Evolutionary conservation across 192 early-diverging fungal genomes (phyloP), one percentile per base, ranked within the genome.

Genomic region (Entophlyctis helioformis): DNA sequence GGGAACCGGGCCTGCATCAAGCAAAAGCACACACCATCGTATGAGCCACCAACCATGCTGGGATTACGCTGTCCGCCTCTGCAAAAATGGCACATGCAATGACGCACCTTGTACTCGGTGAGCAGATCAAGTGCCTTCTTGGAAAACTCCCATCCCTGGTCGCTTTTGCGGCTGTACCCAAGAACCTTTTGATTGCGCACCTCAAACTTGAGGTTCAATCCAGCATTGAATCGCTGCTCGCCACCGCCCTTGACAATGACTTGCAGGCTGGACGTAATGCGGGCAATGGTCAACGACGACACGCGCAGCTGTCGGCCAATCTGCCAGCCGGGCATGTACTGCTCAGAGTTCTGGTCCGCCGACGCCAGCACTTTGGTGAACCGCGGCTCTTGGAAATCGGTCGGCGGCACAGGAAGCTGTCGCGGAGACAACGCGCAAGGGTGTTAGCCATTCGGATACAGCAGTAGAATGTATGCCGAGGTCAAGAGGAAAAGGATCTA

Each of bases 181-280:
- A 87, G 46, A 0, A 89, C 93, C 55, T 95, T 95, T 41, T 82
- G 71, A 36, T 78, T 72, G 53, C 84, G 83, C 7, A 69, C 72
- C 39, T 95, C 92, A 54, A 91, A 95, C 52, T 96, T 95, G 39
- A 98, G 70, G 48, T 82, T 82, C 26, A 98, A 67, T 1, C 95
- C 95, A 23, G 95, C 52, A 41, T 89, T 86, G 23, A 42, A 50
- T 20, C 67, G 57, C 18, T 78, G 68, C 25, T 82, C 75, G 2
- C 66, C n/a, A n/a, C n/a, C 59, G 11, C 52, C 50, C 40, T 72
- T 72, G 44, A 64, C 58, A 20, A 68, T 64, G n/a, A 91, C 79
- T 34, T 71, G 65, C 36, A 96, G 70, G 16, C 77, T 78, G 1
- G 92, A 87, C 0, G 91, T 87, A 28, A 98, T 60, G 45, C 86